Evolutionary conservation across 176 grass and related monocot species (phyloP).

Genomic region (Zea luxurians): DNA sequence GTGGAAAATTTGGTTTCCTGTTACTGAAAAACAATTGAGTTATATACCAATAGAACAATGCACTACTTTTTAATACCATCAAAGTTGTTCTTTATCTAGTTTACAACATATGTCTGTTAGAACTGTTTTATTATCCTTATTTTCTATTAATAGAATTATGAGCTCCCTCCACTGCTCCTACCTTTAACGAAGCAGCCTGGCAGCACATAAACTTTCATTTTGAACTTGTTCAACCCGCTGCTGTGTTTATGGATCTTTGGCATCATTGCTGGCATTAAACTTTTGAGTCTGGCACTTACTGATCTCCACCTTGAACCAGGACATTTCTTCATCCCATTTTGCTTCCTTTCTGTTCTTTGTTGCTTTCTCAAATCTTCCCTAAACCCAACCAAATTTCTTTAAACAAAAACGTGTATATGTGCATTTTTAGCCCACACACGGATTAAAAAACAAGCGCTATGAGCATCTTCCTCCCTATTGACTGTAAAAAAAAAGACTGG

Average conservation of each 20-base stretch:
- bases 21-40: neutral
- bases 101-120: neutral
- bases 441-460: neutral
- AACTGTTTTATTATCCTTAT: neutral
- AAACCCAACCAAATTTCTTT: neutral
- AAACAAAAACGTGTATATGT: neutral
- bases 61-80: neutral
- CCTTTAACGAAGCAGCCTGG: neutral
- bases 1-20: neutral
- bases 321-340: neutral
- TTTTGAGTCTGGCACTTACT: neutral
- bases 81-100: neutral
- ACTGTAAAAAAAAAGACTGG: no score
- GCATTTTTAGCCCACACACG: neutral
- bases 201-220: neutral
- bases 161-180: neutral
- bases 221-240: neutral
- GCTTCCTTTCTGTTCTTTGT: neutral
- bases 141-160: neutral
- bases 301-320: neutral
- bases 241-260: constrained; percentile 11
- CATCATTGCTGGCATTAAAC: neutral
- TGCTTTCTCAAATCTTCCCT: constrained; percentile 9
- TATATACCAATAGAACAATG: neutral
- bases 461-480: neutral